Percentiles rank a stretch among this genome's conserved stretches.
These are phyloP conservation scores for Niebla homalea DNA, from an alignment of 495 filamentous ascomycete genomes.

Conservation along the genomic window DNA sequence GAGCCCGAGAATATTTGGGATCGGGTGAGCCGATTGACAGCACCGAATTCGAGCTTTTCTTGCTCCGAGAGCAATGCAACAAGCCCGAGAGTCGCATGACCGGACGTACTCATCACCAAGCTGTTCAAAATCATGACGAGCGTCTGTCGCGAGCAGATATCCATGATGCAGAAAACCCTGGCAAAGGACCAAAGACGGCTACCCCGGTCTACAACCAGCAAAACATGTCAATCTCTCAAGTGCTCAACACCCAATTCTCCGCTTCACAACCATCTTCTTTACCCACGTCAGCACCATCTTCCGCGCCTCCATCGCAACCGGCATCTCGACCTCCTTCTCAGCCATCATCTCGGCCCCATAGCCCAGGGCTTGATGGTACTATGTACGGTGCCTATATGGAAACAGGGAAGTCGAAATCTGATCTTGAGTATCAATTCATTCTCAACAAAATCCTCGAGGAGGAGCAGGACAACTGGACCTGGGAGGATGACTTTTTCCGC, in stretches of 20 bases:
- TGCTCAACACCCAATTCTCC: background rate
- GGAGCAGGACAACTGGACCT: slow-evolving; percentile 28
- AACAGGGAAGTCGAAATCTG: slow-evolving; percentile 27
- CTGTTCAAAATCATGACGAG: slow-evolving; percentile 12
- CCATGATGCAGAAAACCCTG: background rate
- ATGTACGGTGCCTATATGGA: slow-evolving; percentile 60
- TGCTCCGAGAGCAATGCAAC: slow-evolving; percentile 40
- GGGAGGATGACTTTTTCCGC: slow-evolving; percentile 62
- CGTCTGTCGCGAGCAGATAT: background rate
- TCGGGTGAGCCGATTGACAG: slow-evolving; percentile 42
- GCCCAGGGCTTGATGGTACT: slow-evolving; percentile 45
- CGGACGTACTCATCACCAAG: slow-evolving; percentile 19
- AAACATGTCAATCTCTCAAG: background rate
- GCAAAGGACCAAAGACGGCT: slow-evolving; percentile 5
- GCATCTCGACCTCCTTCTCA: slow-evolving; percentile 17
- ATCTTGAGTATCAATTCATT: slow-evolving; percentile 24
- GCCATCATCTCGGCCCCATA: slow-evolving; percentile 15
- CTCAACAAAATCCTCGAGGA: slow-evolving; percentile 40
- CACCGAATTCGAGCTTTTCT: slow-evolving; percentile 63
- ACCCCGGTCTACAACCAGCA: slow-evolving; percentile 2
- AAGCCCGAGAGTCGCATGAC: slow-evolving; percentile 25
- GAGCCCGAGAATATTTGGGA: background rate
- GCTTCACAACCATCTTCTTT: slow-evolving; percentile 7
- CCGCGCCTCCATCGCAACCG: background rate
- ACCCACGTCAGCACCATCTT: slow-evolving; percentile 1